Conservation (phyloP, 2,329 filamentous ascomycete genomes). For the Fusarium circinatum region DNA sequence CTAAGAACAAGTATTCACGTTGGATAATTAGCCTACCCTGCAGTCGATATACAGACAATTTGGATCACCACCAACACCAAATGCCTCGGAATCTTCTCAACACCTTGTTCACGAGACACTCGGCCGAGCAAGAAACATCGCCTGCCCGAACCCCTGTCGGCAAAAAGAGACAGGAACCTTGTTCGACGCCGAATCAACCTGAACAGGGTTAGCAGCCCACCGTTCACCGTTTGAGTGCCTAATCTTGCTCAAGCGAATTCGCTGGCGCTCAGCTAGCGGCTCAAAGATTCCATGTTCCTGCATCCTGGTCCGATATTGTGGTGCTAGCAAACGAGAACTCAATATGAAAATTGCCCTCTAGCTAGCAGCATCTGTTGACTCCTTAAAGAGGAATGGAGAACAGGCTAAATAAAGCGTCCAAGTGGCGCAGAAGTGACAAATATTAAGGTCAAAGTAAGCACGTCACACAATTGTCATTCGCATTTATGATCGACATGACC, state of each 20-base stretch:
- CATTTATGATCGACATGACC: neutral
- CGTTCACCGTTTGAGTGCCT: constrained; percentile 11
- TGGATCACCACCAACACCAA: neutral
- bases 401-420: neutral
- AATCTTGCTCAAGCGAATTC: constrained; percentile 5
- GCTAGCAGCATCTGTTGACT: neutral
- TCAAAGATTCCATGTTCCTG: constrained; percentile 32
- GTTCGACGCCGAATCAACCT: neutral
- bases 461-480: constrained; percentile 3
- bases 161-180: constrained; percentile 3
- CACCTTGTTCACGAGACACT: neutral
- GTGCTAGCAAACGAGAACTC: constrained; percentile 1
- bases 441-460: neutral
- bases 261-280: constrained; percentile 8
- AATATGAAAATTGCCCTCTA: neutral
- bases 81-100: neutral
- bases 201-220: constrained; percentile 8
- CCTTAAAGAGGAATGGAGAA: neutral
- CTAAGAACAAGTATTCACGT: neutral
- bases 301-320: constrained; percentile 21
- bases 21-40: neutral
- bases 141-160: neutral
- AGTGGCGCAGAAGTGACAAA: neutral
- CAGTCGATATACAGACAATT: neutral
- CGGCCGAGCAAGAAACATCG: constrained; percentile 9